Evolutionary conservation across 2,329 filamentous ascomycete species (phyloP).

Genomic region (Fusarium kyushuense): DNA sequence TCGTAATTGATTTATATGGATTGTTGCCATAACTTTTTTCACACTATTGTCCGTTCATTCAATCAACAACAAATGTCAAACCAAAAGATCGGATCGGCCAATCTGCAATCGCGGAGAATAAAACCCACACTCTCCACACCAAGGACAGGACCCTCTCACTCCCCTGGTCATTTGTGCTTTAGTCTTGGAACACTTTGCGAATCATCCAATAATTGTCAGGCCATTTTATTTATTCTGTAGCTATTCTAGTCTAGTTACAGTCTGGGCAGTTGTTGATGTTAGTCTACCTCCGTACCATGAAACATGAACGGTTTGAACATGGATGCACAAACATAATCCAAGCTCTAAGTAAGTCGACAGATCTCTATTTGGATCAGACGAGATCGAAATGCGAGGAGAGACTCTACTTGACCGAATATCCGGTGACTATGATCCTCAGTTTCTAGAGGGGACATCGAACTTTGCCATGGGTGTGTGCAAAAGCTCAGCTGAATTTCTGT

Average conservation of each 20-base stretch:
- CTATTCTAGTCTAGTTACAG: constrained; percentile 18
- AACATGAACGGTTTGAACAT: constrained; percentile 19
- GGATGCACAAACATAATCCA: constrained; percentile 11
- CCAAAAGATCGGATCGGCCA: background rate
- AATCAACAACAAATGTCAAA: background rate
- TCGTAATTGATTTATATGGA: background rate
- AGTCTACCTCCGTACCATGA: constrained; percentile 6
- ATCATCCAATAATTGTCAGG: constrained; percentile 21
- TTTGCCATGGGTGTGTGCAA: background rate
- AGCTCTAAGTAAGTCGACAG: background rate
- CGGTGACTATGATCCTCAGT: background rate
- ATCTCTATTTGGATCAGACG: constrained; percentile 7
- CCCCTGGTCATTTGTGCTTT: constrained; percentile 11
- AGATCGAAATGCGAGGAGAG: background rate
- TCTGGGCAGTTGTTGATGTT: background rate
- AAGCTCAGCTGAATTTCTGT: background rate
- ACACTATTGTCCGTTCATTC: background rate
- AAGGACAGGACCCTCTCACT: constrained; percentile 14
- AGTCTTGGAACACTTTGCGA: constrained; percentile 3
- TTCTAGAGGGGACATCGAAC: background rate
- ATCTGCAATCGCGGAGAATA: constrained; percentile 25
- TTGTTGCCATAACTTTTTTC: background rate
- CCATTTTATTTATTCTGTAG: constrained; percentile 19
- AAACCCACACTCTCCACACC: constrained; percentile 6
- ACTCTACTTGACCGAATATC: background rate